Conservation (phyloP, 306 rosid genomes). For the Lagenaria siceraria region DNA sequence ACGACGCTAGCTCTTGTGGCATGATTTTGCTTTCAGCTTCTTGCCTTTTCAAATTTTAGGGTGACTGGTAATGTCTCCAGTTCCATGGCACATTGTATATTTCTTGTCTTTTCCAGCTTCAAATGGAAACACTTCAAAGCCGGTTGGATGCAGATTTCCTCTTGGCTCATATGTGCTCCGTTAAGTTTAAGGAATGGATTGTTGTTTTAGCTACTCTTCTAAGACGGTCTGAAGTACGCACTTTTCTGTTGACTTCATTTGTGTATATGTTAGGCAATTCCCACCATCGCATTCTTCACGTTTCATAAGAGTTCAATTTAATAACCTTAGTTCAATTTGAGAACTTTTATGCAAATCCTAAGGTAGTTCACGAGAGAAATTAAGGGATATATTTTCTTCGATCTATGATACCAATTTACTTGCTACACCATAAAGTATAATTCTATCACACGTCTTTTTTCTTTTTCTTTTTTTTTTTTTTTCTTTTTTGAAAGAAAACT, state of each 20-base stretch:
- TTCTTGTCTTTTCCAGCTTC: slow-evolving; percentile 75
- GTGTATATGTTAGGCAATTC: not conserved
- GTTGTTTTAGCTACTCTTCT: slow-evolving; percentile 90
- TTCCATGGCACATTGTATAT: too few relatives aligned
- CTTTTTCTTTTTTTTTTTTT: too few relatives aligned
- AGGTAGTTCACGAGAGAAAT: not conserved
- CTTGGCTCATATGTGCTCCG: slow-evolving; percentile 90
- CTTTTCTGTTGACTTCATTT: not conserved
- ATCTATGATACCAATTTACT: not conserved
- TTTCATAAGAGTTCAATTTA: not conserved
- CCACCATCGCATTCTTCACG: not conserved
- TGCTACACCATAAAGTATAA: not conserved
- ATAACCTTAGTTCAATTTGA: not conserved
- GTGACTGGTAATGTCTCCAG: too few relatives aligned
- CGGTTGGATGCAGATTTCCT: slow-evolving; percentile 96
- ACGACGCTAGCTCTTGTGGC: too few relatives aligned
- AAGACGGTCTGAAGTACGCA: slow-evolving; percentile 72
- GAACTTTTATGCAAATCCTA: not conserved
- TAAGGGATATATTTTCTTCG: not conserved
- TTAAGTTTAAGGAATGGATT: slow-evolving; percentile 97
- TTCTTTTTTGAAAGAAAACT: not conserved
- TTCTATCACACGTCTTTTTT: not conserved
- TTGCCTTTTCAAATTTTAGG: not conserved
- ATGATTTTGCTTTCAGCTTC: not conserved
- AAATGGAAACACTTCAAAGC: slow-evolving; percentile 78